Evolutionary conservation across 2,329 filamentous ascomycete species (phyloP).

Genomic region (Penicillium sp.): DNA sequence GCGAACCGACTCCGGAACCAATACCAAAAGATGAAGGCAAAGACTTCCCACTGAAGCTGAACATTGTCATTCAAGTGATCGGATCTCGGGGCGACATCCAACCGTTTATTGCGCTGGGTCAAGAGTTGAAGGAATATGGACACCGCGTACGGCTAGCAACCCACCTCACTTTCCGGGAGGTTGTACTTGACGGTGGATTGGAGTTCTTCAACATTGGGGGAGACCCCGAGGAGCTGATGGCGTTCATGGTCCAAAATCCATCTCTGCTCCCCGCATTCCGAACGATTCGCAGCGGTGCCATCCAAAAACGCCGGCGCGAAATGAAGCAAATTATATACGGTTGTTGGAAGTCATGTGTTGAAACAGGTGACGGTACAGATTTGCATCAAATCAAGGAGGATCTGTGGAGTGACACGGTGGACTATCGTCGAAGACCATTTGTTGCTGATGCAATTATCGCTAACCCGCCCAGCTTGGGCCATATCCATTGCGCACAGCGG

Average conservation of each 20-base stretch:
- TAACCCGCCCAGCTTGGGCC: conserved; percentile 75
- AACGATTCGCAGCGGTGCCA: conserved; percentile 71
- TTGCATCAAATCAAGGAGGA: conserved; percentile 54
- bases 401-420: conserved; percentile 32
- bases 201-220: conserved; percentile 76
- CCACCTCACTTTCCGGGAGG: conserved; percentile 64
- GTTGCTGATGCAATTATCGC: conserved; percentile 87
- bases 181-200: conserved; percentile 68
- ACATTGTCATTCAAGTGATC: conserved; percentile 72
- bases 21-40: conserved; percentile 4
- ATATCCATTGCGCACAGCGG: conserved; percentile 76
- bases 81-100: conserved; percentile 74
- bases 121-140: conserved; percentile 63
- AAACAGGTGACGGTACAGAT: conserved; percentile 66
- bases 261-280: conserved; percentile 80
- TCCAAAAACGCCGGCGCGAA: conserved; percentile 71
- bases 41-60: conserved; percentile 35
- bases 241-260: conserved; percentile 88
- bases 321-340: conserved; percentile 78
- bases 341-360: conserved; percentile 82
- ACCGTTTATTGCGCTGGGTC: conserved; percentile 69
- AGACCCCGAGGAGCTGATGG: conserved; percentile 73
- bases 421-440: conserved; percentile 61
- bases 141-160: conserved; percentile 75
- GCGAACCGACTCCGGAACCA: not conserved